A percentile compares a stretch with the other conserved stretches of the same genome.
These are phyloP conservation scores for Nannochloris sp. DNA, from an alignment of 139 green algal species.

Conservation along the genomic window DNA sequence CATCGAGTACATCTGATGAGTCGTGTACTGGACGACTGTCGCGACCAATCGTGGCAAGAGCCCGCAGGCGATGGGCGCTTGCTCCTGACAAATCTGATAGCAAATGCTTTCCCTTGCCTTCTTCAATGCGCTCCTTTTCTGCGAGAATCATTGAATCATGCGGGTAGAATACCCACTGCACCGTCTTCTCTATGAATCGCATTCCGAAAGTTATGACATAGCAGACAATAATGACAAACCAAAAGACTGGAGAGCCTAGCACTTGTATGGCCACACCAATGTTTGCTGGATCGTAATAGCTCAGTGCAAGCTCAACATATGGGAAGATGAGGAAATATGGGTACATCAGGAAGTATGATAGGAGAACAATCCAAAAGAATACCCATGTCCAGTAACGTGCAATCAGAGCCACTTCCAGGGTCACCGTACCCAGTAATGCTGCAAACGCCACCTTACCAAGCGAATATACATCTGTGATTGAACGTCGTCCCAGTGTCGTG, in stretches of 20 bases:
- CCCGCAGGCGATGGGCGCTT: not conserved
- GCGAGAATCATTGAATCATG: slow-evolving; percentile 40
- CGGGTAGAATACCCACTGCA: slow-evolving; percentile 37
- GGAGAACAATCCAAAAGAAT: slow-evolving; percentile 36
- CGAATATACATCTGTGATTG: slow-evolving; percentile 43
- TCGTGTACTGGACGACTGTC: not conserved
- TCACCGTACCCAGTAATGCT: slow-evolving; percentile 50
- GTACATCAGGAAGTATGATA: slow-evolving; percentile 59
- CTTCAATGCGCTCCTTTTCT: slow-evolving; percentile 25
- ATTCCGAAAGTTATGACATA: slow-evolving; percentile 34
- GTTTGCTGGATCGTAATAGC: slow-evolving; percentile 38
- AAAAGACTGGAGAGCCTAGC: slow-evolving; percentile 33
- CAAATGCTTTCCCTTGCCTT: not conserved
- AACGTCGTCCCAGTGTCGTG: slow-evolving; percentile 18
- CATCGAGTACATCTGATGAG: no score
- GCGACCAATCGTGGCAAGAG: not conserved
- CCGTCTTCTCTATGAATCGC: slow-evolving; percentile 32
- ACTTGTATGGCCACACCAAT: slow-evolving; percentile 31
- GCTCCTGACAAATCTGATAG: slow-evolving; percentile 7
- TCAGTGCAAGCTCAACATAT: slow-evolving; percentile 29
- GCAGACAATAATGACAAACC: slow-evolving; percentile 35
- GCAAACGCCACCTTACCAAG: slow-evolving; percentile 43
- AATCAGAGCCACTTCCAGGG: slow-evolving; percentile 51
- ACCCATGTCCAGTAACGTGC: slow-evolving; percentile 59
- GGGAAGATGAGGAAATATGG: slow-evolving; percentile 54